These are phyloP conservation scores for Rauvolfia tetraphylla DNA, from an alignment of 257 asterid genomes.

Conservation along the genomic window DNA sequence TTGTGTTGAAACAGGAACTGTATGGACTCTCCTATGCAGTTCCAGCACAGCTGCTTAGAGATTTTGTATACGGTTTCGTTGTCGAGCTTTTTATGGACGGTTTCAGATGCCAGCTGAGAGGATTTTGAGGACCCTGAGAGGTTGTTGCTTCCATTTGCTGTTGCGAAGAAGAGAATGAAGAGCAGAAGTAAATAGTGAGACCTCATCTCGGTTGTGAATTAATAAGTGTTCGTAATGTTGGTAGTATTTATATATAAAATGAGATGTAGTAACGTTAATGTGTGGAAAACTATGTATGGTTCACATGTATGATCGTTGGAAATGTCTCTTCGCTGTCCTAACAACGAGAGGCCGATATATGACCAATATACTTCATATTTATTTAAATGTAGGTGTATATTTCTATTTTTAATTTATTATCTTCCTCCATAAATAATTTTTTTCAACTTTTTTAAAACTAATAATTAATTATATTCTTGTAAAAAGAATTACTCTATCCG, in stretches of 20 bases:
- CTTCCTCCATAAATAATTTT: too few species aligned
- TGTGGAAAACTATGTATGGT: neutral
- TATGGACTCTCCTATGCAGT: conserved; percentile 19
- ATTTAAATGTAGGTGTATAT: too few species aligned
- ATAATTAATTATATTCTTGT: too few species aligned
- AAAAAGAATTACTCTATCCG: too few species aligned
- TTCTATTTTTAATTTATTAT: too few species aligned
- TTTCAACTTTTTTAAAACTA: too few species aligned
- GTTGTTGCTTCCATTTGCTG: neutral
- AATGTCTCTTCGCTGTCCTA: too few species aligned
- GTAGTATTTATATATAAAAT: neutral
- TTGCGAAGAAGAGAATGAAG: conserved; percentile 1
- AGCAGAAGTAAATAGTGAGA: neutral
- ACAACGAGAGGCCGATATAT: too few species aligned
- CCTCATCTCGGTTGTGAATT: neutral
- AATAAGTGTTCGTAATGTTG: neutral
- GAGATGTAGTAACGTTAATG: neutral
- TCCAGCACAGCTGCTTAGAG: conserved; percentile 18
- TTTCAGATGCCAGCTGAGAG: neutral
- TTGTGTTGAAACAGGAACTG: conserved; percentile 18
- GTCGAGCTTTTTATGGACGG: neutral
- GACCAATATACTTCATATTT: too few species aligned
- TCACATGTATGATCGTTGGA: neutral
- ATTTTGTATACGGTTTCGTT: conserved; percentile 19
- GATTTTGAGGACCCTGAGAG: neutral